These are phyloP conservation scores for Trypanosoma grayi DNA, from an alignment of 208 protist genomes.

Conservation along the genomic window DNA sequence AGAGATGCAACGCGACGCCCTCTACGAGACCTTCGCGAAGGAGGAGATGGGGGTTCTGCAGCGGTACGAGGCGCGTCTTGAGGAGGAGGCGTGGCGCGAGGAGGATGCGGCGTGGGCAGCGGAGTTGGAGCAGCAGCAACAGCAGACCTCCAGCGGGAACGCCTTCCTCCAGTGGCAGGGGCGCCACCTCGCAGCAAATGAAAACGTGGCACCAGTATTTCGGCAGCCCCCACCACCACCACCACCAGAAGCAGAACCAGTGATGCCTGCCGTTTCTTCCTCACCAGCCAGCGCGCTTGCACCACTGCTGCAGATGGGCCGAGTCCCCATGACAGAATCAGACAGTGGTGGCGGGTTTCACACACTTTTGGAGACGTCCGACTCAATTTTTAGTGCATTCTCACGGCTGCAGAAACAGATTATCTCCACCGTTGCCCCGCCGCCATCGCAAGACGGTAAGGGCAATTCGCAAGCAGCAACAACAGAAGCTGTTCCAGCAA, in stretches of 20 bases:
- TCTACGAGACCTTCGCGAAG: constrained; percentile 27
- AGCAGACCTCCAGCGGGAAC: neutral
- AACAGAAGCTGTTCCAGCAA: neutral
- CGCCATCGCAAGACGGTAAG: constrained; percentile 11
- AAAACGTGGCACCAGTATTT: constrained; percentile 2
- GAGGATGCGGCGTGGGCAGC: constrained; percentile 36
- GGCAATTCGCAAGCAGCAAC: neutral
- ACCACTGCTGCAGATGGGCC: constrained; percentile 10
- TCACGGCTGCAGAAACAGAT: constrained; percentile 36
- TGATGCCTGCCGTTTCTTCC: neutral
- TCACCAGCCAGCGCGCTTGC: constrained; percentile 6
- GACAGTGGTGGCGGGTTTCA: neutral
- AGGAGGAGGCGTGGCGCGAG: constrained; percentile 38
- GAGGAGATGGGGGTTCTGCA: constrained; percentile 19
- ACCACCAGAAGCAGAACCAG: neutral
- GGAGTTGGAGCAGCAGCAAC: neutral
- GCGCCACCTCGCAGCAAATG: constrained; percentile 12
- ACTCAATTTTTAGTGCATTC: constrained; percentile 38
- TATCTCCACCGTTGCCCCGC: constrained; percentile 33
- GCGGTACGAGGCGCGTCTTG: constrained; percentile 24
- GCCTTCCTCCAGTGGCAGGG: constrained; percentile 20
- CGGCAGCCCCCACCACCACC: neutral
- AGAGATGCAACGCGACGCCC: constrained; percentile 17
- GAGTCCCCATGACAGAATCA: neutral
- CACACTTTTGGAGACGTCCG: constrained; percentile 16